These are phyloP conservation scores for Alternaria sp. DNA, from an alignment of 2,329 filamentous ascomycete species.

Conservation along the genomic window DNA sequence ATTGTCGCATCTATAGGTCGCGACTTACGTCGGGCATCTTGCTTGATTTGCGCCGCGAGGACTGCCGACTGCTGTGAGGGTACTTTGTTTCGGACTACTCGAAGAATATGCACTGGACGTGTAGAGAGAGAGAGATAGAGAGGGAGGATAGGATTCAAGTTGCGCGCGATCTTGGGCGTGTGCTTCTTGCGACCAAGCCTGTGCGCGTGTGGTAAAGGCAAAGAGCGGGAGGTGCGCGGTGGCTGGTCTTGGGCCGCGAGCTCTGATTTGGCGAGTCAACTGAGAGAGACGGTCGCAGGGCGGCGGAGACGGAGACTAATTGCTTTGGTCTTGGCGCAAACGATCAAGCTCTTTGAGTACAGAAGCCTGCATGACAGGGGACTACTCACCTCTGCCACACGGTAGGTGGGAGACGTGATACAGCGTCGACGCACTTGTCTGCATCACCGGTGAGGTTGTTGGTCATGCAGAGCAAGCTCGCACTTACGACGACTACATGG, in stretches of 20 bases:
- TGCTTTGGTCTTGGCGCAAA: conserved; percentile 27
- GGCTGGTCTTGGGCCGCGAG: conserved; percentile 33
- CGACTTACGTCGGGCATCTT: conserved; percentile 58
- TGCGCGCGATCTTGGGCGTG: conserved; percentile 7
- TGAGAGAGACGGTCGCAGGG: conserved; percentile 24
- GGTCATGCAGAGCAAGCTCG: neutral
- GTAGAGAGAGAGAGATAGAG: neutral
- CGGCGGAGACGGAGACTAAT: conserved; percentile 20
- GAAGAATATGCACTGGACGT: neutral
- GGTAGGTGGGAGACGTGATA: conserved; percentile 3
- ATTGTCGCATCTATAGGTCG: neutral
- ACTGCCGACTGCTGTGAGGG: neutral
- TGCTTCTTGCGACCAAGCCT: conserved; percentile 20
- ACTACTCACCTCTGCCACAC: neutral
- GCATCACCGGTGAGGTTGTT: neutral
- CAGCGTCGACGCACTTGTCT: neutral
- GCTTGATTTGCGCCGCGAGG: conserved; percentile 22
- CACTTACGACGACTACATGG: neutral
- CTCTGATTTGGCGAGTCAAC: conserved; percentile 30
- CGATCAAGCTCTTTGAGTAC: conserved; percentile 16
- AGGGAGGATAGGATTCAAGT: neutral
- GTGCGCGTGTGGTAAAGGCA: conserved; percentile 25
- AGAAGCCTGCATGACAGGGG: conserved; percentile 14
- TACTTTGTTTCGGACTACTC: neutral
- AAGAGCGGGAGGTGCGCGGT: conserved; percentile 26